Percentiles rank a stretch among this genome's conserved stretches.
These are phyloP conservation scores for Nakazawaea populi DNA, from an alignment of 805 yeast genomes.

Conservation along the genomic window DNA sequence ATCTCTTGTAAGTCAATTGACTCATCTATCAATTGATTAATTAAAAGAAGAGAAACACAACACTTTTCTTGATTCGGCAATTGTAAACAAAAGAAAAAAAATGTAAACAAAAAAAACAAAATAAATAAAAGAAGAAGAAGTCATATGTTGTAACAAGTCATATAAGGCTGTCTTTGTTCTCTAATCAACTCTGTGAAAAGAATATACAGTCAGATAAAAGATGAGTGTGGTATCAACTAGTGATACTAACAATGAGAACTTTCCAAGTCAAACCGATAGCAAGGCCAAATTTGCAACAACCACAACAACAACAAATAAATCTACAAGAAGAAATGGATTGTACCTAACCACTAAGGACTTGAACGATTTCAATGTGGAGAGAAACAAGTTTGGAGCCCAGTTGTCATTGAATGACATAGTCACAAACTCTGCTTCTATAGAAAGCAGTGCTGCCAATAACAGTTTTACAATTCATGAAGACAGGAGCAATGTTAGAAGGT, in stretches of 20 bases:
- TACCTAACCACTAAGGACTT: constrained; percentile 4
- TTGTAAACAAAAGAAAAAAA: neutral
- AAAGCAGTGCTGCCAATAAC: neutral
- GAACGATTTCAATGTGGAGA: constrained; percentile 1
- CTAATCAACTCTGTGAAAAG: too few species aligned
- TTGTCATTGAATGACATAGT: constrained; percentile 10
- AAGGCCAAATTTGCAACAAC: neutral
- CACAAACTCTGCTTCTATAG: neutral
- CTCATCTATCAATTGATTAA: too few species aligned
- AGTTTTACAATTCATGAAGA: constrained; percentile 1
- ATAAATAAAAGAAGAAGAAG: neutral
- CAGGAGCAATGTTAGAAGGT: neutral
- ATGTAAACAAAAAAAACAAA: neutral
- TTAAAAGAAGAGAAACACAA: neutral
- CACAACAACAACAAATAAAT: neutral
- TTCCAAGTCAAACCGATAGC: neutral
- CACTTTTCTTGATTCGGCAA: neutral
- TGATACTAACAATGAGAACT: neutral
- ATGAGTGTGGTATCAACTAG: neutral
- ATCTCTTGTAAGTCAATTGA: too few species aligned
- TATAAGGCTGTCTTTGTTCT: neutral
- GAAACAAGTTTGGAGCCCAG: constrained; percentile 8
- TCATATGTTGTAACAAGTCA: neutral
- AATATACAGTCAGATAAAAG: neutral
- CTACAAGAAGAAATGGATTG: constrained; percentile 10